Percentiles rank a stretch among this genome's conserved stretches.
These are phyloP conservation scores for Diphasiastrum complanatum DNA, from an alignment of 83 land plant species.

Conservation along the genomic window DNA sequence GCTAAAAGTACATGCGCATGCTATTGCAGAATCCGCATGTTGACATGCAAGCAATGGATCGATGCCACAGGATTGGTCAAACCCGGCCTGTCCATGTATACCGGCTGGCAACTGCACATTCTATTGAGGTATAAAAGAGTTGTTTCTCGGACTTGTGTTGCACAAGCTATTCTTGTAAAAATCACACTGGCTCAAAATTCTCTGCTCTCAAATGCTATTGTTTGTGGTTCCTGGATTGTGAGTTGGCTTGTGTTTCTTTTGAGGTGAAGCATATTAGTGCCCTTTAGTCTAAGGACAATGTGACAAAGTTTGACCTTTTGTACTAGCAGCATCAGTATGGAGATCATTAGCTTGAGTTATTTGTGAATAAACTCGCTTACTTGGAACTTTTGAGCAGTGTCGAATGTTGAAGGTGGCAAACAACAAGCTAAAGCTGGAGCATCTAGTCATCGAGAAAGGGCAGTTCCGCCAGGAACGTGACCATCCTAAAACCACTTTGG, in stretches of 20 bases:
- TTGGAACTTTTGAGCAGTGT: slow-evolving; percentile 15
- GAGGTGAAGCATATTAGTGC: no score
- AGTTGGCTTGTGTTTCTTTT: no score
- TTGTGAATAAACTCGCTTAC: not conserved
- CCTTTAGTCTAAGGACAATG: no score
- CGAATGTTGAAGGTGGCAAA: slow-evolving; percentile 24
- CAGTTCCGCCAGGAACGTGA: slow-evolving; percentile 34
- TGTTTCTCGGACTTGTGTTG: no score
- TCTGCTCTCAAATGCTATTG: no score
- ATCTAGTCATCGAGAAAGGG: slow-evolving; percentile 37
- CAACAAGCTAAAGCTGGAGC: slow-evolving; percentile 30
- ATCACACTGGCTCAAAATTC: no score
- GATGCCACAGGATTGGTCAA: slow-evolving; percentile 94
- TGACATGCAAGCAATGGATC: slow-evolving; percentile 97
- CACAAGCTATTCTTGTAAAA: no score
- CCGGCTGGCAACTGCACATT: slow-evolving; percentile 71
- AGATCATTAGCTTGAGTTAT: not conserved
- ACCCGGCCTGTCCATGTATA: slow-evolving; percentile 89
- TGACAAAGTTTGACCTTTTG: no score
- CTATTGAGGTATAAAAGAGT: slow-evolving; percentile 39
- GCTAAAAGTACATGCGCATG: no score
- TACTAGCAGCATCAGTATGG: not conserved
- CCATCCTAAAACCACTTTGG: slow-evolving; percentile 4
- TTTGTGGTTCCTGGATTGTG: no score
- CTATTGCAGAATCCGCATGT: slow-evolving; percentile 96